Conservation (phyloP, 2,329 filamentous ascomycete species). For the Nigrospora osmanthi region DNA sequence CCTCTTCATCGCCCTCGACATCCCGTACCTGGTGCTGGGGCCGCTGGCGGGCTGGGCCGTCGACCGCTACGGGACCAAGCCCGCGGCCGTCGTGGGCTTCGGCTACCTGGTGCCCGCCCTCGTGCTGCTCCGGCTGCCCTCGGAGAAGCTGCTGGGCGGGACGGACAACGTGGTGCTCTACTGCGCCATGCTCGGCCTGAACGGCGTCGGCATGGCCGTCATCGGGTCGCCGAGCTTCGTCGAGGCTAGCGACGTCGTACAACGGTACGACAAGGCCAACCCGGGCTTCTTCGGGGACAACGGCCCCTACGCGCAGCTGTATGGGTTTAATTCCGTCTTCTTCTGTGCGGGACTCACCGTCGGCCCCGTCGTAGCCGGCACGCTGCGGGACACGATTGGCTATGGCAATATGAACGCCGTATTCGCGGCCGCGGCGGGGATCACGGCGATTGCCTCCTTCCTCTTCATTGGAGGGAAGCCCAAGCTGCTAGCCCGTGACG, state of each 20-base stretch:
- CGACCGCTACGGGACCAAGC: slow-evolving; percentile 26
- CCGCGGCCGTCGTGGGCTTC: slow-evolving; percentile 28
- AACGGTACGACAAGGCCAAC: slow-evolving; percentile 47
- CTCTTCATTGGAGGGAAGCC: slow-evolving; percentile 37
- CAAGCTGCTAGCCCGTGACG: background rate
- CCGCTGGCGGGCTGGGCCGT: slow-evolving; percentile 25
- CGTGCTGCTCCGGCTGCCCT: slow-evolving; percentile 49
- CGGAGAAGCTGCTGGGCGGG: slow-evolving; percentile 27
- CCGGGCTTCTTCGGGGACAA: slow-evolving; percentile 44
- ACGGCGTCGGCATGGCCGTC: slow-evolving; percentile 42
- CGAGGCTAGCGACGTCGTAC: slow-evolving; percentile 46
- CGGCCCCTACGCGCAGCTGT: slow-evolving; percentile 58
- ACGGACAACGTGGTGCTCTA: slow-evolving; percentile 13
- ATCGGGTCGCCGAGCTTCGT: slow-evolving; percentile 48
- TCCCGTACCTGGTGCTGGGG: slow-evolving; percentile 26
- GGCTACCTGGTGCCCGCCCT: slow-evolving; percentile 51
- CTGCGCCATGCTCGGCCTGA: slow-evolving; percentile 26
- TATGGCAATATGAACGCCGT: slow-evolving; percentile 52
- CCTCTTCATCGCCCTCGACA: slow-evolving; percentile 26
- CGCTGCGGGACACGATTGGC: slow-evolving; percentile 39
- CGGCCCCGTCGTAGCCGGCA: slow-evolving; percentile 49
- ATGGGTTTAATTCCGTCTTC: slow-evolving; percentile 56
- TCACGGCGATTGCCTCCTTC: slow-evolving; percentile 33
- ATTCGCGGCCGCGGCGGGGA: slow-evolving; percentile 33
- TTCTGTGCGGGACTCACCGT: slow-evolving; percentile 52